Percentiles rank a stretch among this genome's conserved stretches.
These are phyloP conservation scores for Coemansia sp. DNA, from an alignment of 192 early-diverging fungal species.

Conservation along the genomic window DNA sequence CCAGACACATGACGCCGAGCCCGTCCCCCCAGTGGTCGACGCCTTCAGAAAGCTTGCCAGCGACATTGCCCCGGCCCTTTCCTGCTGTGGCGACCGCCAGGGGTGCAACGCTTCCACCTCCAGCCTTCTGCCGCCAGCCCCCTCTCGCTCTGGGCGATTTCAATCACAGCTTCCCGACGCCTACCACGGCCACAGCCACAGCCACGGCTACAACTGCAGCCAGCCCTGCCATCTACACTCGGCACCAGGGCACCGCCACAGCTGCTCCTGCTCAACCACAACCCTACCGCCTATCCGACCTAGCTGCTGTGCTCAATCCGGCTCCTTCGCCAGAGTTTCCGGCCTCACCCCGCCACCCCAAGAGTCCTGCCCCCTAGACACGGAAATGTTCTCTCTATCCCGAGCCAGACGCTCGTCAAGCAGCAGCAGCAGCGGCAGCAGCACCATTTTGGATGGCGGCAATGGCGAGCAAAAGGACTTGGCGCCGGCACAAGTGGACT, in stretches of 20 bases:
- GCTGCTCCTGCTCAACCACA: neutral
- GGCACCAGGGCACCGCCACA: neutral
- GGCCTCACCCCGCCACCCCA: conserved; percentile 44
- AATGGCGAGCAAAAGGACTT: neutral
- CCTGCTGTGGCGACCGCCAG: neutral
- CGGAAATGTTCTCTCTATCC: neutral
- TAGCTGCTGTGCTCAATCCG: conserved; percentile 34
- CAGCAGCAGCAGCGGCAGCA: conserved; percentile 21
- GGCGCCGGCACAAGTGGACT: neutral
- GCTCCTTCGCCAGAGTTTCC: conserved; percentile 18
- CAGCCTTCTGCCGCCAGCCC: neutral
- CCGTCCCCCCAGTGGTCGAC: conserved; percentile 9
- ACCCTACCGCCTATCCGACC: conserved; percentile 43
- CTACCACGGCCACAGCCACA: neutral
- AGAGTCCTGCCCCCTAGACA: conserved; percentile 13
- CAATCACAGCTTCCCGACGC: neutral
- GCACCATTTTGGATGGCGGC: conserved; percentile 5
- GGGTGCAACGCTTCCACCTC: neutral
- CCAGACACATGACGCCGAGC: conserved; percentile 5
- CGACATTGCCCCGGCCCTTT: conserved; percentile 26
- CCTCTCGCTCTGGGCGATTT: conserved; percentile 22
- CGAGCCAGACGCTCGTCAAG: conserved; percentile 16
- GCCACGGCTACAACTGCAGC: neutral
- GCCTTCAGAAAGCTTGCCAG: conserved; percentile 33
- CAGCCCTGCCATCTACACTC: neutral